Conservation (phyloP, 495 filamentous ascomycete species). For the Penicillium mononematosum region DNA sequence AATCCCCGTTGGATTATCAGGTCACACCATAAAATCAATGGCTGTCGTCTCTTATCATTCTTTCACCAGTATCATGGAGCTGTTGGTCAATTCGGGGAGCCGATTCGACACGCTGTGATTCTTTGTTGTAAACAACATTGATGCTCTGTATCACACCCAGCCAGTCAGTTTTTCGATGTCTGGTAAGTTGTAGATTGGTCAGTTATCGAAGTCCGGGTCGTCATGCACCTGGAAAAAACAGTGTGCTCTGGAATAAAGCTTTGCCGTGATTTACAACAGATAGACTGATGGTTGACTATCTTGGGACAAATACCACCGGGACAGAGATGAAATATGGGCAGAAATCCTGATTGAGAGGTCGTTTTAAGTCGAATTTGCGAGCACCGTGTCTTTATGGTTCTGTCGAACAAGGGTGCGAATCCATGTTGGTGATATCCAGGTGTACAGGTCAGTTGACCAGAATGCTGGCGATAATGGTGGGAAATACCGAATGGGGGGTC, state of each 20-base stretch:
- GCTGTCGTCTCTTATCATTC: neutral
- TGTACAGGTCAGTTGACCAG: neutral
- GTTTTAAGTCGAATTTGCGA: neutral
- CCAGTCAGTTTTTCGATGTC: neutral
- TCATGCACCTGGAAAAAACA: neutral
- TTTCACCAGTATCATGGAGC: neutral
- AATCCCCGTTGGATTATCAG: conserved; percentile 4
- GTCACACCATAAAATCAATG: conserved; percentile 7
- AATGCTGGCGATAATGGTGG: neutral
- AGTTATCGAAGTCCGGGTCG: neutral
- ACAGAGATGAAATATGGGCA: conserved; percentile 3
- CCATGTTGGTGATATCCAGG: neutral
- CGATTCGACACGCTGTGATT: neutral
- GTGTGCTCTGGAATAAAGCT: neutral
- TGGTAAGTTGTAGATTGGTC: neutral
- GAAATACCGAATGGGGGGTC: conserved; percentile 2
- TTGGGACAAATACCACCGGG: neutral
- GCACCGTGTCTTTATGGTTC: neutral
- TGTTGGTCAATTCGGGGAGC: neutral
- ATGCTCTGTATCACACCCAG: neutral
- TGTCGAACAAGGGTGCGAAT: neutral
- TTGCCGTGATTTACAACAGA: conserved; percentile 21
- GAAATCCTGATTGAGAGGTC: neutral
- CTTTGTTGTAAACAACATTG: neutral
- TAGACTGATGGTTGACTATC: conserved; percentile 8